phyloP scores from a whole-genome alignment of 1,139 yeast genomes.

The Geotrichum phurueaensis region DNA sequence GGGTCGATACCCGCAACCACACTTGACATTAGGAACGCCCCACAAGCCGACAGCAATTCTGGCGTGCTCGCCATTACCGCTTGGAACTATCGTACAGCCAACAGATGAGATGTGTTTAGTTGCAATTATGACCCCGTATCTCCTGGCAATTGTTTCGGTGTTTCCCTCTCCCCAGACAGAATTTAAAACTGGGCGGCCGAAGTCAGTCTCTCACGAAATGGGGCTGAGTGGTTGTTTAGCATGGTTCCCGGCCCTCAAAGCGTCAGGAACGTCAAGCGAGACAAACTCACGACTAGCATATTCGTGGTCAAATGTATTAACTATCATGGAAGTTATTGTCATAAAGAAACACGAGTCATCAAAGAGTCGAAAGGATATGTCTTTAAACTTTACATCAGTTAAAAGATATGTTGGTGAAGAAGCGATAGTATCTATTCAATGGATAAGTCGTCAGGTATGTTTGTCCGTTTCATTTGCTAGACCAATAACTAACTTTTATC shows the following conservation, averaged over 20 bases:
- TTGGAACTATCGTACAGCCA: constrained; percentile 47
- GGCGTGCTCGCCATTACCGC: constrained; percentile 46
- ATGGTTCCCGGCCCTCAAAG: constrained; percentile 52
- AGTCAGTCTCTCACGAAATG: constrained; percentile 32
- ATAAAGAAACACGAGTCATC: constrained; percentile 35
- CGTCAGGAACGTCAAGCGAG: constrained; percentile 21
- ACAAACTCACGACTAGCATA: constrained; percentile 52
- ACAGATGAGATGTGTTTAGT: constrained; percentile 55
- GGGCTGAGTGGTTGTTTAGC: constrained; percentile 46
- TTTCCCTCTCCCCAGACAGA: constrained; percentile 51
- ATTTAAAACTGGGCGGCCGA: constrained; percentile 47
- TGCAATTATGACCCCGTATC: constrained; percentile 53
- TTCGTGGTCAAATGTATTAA: constrained; percentile 56
- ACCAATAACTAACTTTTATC: not conserved
- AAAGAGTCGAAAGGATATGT: constrained; percentile 29
- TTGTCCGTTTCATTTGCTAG: not conserved
- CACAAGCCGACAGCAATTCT: constrained; percentile 35
- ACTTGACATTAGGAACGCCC: constrained; percentile 3
- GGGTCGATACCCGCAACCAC: constrained; percentile 42
- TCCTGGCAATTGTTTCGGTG: constrained; percentile 51
- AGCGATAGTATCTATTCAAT: constrained; percentile 49
- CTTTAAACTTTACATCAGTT: constrained; percentile 41
- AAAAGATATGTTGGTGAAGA: constrained; percentile 46
- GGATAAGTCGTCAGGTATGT: constrained; percentile 47
- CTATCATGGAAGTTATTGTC: constrained; percentile 49